Base-by-base conservation (phyloP, 805 yeast genomes). In the Lipomyces yamanashiensis region DNA sequence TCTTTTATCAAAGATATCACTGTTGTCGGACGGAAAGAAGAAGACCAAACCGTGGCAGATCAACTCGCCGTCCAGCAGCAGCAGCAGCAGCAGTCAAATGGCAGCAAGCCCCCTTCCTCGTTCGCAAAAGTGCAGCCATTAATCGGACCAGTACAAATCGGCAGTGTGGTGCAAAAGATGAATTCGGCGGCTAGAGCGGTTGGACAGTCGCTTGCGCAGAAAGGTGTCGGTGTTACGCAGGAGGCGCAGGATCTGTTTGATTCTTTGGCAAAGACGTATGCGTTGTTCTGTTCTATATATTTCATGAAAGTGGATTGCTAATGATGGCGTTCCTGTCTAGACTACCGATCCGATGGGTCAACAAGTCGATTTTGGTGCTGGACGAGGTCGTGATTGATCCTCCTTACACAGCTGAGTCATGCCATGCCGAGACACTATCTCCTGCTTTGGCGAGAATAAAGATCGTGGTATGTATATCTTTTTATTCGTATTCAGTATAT, bases 1-100 rank as follows among this genome's bases (percentile, higher is more conserved):
- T 73, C 84, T 1, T 87, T 84, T 72, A 81, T 88, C 66, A 86
- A 85, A 70, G 77, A 79, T 6, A 77, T 87, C 17, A 78, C 79
- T 28, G 82, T 81, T 10, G 69, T 78, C 56, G 84, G 80, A 52
- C 82, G 75, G 67, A 41, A 34, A 15, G 53, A 39, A 7, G 53
- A 52, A 10, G 58, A 53, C 21, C 33, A 39, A 15, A 53, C 51
- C 15, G 44, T 48, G 0, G 36, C 59, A 9, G 53, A 47, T 33
- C 47, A 39, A 17, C n/a, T 44, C 17, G 17, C 41, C 28, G 28
- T 5, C n/a, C 51, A 47, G 21, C 51, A 53, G 43, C 43, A 17
- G 28, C 51, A 17, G 21, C 62, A 52, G 51, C 44, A 68, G 49
- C 60, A 72, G 39, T 71, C 69, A 58, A 73, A 23, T 49, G 41